A percentile compares a stretch with the other conserved stretches of the same genome.
These are phyloP conservation scores for Trichosphaerium sp. DNA, from an alignment of 78 protist species.

Conservation along the genomic window DNA sequence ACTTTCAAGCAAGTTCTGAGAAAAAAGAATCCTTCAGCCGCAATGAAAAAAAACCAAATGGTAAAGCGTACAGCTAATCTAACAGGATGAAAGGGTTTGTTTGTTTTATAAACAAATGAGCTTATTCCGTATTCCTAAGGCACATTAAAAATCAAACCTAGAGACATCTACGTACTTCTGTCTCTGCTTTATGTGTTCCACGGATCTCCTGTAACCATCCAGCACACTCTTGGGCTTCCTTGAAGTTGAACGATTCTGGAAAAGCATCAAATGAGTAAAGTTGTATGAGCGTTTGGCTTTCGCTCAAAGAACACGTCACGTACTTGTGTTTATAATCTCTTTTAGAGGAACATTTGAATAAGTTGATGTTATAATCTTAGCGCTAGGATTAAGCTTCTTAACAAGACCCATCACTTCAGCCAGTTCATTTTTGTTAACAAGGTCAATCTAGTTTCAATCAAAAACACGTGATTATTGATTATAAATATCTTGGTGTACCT, in stretches of 20 bases:
- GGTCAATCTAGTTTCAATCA: too few species aligned
- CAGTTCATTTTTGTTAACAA: not conserved
- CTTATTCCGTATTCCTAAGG: slow-evolving; percentile 77
- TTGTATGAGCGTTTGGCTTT: slow-evolving; percentile 4
- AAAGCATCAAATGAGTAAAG: slow-evolving; percentile 2
- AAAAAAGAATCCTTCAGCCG: too few species aligned
- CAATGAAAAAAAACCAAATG: too few species aligned
- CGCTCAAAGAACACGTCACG: too few species aligned
- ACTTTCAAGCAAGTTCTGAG: too few species aligned
- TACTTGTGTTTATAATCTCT: slow-evolving; percentile 54
- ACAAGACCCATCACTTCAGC: slow-evolving; percentile 3
- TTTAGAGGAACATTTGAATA: slow-evolving; percentile 20
- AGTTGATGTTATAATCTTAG: slow-evolving; percentile 28
- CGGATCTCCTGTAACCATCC: slow-evolving; percentile 64
- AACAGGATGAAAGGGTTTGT: slow-evolving; percentile 79
- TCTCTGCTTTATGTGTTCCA: slow-evolving; percentile 57
- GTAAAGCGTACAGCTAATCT: slow-evolving; percentile 5
- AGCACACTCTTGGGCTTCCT: slow-evolving; percentile 26
- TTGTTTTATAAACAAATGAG: slow-evolving; percentile 46
- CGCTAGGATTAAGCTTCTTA: slow-evolving; percentile 34
- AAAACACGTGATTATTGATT: too few species aligned
- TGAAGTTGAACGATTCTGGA: slow-evolving; percentile 42
- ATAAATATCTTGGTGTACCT: too few species aligned
- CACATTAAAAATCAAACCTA: too few species aligned
- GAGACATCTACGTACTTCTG: too few species aligned